Conservation (phyloP, 768 basidiomycete species). For the Leccinellum albellum region DNA sequence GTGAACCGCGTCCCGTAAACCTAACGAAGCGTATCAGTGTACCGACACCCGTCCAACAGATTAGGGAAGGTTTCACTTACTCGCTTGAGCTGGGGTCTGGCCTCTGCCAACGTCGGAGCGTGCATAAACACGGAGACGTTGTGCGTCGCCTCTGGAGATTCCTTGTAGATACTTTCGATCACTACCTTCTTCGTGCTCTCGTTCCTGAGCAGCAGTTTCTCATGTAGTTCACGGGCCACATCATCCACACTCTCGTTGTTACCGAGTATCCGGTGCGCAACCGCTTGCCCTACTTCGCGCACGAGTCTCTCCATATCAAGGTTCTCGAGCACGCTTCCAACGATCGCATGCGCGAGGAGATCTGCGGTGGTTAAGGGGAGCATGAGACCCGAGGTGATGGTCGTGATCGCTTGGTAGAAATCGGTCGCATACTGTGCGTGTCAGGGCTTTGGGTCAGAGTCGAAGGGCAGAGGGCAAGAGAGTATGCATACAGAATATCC, state of each 20-base stretch:
- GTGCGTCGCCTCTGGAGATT: constrained; percentile 82
- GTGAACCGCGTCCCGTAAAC: constrained; percentile 95
- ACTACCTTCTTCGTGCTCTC: constrained; percentile 97
- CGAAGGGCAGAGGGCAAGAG: constrained; percentile 15
- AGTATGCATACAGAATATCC: constrained; percentile 71
- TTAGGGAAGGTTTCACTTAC: constrained; percentile 38
- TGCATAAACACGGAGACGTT: constrained; percentile 85
- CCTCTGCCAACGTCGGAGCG: constrained; percentile 66
- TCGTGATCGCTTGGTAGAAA: constrained; percentile 90
- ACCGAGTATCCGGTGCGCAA: constrained; percentile 86
- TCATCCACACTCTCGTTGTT: constrained; percentile 96
- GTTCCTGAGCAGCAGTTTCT: constrained; percentile 83
- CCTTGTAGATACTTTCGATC: constrained; percentile 94
- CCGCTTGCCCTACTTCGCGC: constrained; percentile 89
- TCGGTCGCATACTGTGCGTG: constrained; percentile 77
- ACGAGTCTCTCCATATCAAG: constrained; percentile 98
- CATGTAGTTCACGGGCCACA: constrained; percentile 91
- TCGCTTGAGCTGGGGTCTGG: constrained; percentile 73
- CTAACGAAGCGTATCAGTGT: constrained; percentile 38
- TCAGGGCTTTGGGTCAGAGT: constrained; percentile 13
- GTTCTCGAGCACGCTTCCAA: constrained; percentile 94
- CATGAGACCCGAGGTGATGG: constrained; percentile 94
- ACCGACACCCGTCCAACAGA: background rate
- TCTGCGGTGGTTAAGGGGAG: constrained; percentile 94
- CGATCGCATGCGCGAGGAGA: constrained; percentile 91